Percentiles rank a stretch among this genome's conserved stretches.
Evolutionary conservation across 257 asterid species (phyloP).

Genomic region (Penstemon barbatus): DNA sequence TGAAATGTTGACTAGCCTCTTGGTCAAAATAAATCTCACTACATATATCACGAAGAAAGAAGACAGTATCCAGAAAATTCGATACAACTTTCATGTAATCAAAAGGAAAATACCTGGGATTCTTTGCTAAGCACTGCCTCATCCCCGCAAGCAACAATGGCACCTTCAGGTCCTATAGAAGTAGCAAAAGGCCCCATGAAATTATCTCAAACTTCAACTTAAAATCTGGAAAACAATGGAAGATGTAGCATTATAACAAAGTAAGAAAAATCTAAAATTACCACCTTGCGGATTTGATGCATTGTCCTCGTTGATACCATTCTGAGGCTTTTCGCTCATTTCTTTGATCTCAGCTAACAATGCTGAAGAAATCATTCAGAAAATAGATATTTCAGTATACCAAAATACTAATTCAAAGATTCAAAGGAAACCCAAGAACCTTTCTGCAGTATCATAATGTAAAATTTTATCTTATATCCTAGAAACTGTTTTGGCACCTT

Average conservation of each 20-base stretch:
- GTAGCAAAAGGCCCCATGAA: slow-evolving; percentile 43
- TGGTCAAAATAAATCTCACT: background rate
- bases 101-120: slow-evolving; percentile 45
- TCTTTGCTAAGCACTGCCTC: slow-evolving; percentile 40
- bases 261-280: slow-evolving; percentile 19
- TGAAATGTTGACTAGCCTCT: too few species aligned
- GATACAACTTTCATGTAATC: background rate
- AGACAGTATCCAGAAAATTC: too few species aligned
- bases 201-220: slow-evolving; percentile 22
- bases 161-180: slow-evolving; percentile 38
- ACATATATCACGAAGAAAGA: too few species aligned
- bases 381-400: slow-evolving; percentile 25
- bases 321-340: slow-evolving; percentile 52
- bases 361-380: slow-evolving; percentile 48
- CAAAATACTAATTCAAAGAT: slow-evolving; percentile 8
- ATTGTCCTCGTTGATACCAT: slow-evolving; percentile 39
- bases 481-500: background rate
- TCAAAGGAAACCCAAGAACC: background rate
- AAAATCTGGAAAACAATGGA: slow-evolving; percentile 20
- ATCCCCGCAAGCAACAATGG: slow-evolving; percentile 34
- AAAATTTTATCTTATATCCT: background rate
- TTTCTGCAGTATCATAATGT: background rate
- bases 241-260: background rate
- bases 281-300: slow-evolving; percentile 41
- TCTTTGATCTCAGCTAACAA: slow-evolving; percentile 83